Percentiles rank a stretch among this genome's conserved stretches.
These are phyloP conservation scores for Mimosa bimucronata DNA, from an alignment of 306 rosid species.

Conservation along the genomic window DNA sequence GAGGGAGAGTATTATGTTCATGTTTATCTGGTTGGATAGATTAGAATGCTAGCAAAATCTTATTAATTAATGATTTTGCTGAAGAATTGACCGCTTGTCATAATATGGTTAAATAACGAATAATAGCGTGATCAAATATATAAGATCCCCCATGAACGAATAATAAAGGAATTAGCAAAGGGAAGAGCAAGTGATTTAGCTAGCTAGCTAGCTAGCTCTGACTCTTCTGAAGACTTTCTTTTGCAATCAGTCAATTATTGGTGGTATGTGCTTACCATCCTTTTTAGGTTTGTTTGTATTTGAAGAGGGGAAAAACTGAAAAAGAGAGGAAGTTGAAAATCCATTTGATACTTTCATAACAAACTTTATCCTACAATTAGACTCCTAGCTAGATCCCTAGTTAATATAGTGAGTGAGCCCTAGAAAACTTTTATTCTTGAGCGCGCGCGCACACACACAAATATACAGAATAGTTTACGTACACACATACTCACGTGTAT, in stretches of 20 bases:
- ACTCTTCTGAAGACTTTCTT: constrained; percentile 1
- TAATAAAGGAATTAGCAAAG: background rate
- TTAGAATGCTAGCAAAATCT: background rate
- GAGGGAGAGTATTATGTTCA: background rate
- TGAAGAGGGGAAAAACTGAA: background rate
- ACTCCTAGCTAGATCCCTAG: background rate
- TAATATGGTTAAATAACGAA: background rate
- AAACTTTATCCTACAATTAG: background rate
- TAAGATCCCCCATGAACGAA: background rate
- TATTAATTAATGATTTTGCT: background rate
- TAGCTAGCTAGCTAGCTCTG: background rate
- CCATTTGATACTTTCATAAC: background rate
- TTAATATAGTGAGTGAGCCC: background rate
- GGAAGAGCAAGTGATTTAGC: background rate
- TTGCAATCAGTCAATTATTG: constrained; percentile 16
- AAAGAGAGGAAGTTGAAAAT: background rate
- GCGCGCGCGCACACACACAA: no score
- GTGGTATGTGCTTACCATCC: background rate
- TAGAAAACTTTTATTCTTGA: background rate
- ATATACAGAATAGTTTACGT: background rate
- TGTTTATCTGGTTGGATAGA: background rate
- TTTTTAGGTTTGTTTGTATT: background rate
- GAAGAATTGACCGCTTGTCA: background rate
- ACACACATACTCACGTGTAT: background rate
- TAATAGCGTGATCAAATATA: background rate